Evolutionary conservation across 805 yeast genomes (phyloP).

Genomic region (Pichia manshurica): DNA sequence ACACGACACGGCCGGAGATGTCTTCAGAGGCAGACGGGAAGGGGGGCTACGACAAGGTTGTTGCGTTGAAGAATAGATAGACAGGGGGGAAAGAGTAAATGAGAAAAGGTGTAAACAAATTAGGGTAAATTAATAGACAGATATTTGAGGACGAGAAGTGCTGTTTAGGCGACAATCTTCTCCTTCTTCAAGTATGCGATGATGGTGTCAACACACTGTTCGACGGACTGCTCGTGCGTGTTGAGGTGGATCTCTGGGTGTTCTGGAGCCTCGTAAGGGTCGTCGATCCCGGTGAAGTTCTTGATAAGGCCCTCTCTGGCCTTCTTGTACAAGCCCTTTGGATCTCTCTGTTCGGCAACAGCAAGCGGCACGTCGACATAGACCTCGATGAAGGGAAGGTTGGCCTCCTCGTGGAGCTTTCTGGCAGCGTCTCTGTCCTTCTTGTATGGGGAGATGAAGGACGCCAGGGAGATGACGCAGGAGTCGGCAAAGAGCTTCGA

Average conservation of each 20-base stretch:
- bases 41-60: too few species aligned
- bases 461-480: slow-evolving; percentile 80
- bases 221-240: slow-evolving; percentile 66
- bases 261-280: slow-evolving; percentile 93
- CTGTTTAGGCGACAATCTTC: slow-evolving; percentile 9
- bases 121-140: too few species aligned
- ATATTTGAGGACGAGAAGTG: background rate
- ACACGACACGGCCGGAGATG: too few species aligned
- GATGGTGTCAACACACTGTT: slow-evolving; percentile 73
- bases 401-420: slow-evolving; percentile 68
- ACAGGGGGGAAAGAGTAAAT: too few species aligned
- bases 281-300: slow-evolving; percentile 92
- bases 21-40: too few species aligned
- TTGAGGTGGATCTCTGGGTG: slow-evolving; percentile 75
- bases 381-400: slow-evolving; percentile 83
- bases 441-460: slow-evolving; percentile 88
- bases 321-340: slow-evolving; percentile 93
- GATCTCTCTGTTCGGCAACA: slow-evolving; percentile 95
- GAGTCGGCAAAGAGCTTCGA: slow-evolving; percentile 91
- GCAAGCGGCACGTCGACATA: slow-evolving; percentile 89
- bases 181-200: slow-evolving; percentile 49
- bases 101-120: too few species aligned
- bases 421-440: slow-evolving; percentile 83
- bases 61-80: too few species aligned
- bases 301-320: slow-evolving; percentile 92